Percentiles rank a stretch among this genome's conserved stretches.
phyloP scores from a whole-genome alignment of 108 stramenopile genomes.

The Nitzschia sp. region DNA sequence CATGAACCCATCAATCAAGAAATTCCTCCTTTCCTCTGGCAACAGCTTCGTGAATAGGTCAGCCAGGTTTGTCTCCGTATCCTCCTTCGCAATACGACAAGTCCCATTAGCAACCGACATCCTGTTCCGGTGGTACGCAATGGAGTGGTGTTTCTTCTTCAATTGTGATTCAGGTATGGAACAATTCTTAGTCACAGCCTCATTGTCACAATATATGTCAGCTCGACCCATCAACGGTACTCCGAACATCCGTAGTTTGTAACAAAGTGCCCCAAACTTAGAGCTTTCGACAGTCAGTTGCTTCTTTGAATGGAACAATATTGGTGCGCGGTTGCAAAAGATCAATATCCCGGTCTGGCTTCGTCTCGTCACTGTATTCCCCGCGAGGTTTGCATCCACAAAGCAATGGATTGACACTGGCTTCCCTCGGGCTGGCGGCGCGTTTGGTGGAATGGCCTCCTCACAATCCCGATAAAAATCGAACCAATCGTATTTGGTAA shows the following conservation, averaged over 20 bases:
- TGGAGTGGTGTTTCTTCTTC: conserved; percentile 39
- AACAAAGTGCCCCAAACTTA: conserved; percentile 51
- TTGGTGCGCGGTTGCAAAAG: conserved; percentile 53
- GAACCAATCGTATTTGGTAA: too few species aligned
- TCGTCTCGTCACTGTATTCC: conserved; percentile 42
- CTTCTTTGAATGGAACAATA: conserved; percentile 47
- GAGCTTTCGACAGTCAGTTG: conserved; percentile 60
- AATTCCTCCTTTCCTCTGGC: background rate
- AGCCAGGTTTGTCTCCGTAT: conserved; percentile 11
- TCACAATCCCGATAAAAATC: conserved; percentile 22
- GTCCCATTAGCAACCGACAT: conserved; percentile 42
- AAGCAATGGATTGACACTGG: conserved; percentile 24
- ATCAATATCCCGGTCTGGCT: conserved; percentile 58
- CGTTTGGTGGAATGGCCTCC: conserved; percentile 31
- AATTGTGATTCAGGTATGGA: conserved; percentile 35
- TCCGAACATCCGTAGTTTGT: conserved; percentile 58
- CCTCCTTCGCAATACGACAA: conserved; percentile 28
- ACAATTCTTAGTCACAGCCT: conserved; percentile 38
- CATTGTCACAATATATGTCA: conserved; percentile 44
- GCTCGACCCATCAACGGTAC: conserved; percentile 42
- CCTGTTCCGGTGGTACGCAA: conserved; percentile 40
- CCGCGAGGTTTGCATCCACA: conserved; percentile 65
- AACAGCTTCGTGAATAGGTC: background rate
- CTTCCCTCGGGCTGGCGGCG: conserved; percentile 27
- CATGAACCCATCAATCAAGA: background rate